phyloP scores from a whole-genome alignment of 164 flowering plant genomes.

The Vitis amurensis region DNA sequence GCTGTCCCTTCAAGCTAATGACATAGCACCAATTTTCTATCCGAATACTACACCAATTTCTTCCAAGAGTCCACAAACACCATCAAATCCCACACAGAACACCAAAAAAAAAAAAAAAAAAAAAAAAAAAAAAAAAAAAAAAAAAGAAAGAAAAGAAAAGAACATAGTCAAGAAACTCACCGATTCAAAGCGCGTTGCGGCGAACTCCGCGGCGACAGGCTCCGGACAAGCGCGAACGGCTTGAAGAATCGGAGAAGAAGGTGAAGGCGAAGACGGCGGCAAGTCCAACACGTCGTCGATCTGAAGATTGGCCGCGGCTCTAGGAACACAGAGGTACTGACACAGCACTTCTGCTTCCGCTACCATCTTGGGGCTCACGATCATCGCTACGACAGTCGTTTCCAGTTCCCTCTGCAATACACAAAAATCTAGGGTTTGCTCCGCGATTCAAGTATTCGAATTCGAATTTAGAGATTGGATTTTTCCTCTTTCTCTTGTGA shows the following conservation, averaged over 20 bases:
- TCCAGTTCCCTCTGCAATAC: too few relatives aligned
- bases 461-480: not conserved
- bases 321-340: constrained; percentile 24
- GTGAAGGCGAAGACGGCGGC: constrained; percentile 15
- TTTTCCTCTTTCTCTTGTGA: too few relatives aligned
- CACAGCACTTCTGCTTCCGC: constrained; percentile 36
- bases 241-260: constrained; percentile 13
- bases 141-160: not conserved
- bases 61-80: too few relatives aligned
- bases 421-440: not conserved
- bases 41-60: too few relatives aligned
- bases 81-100: not conserved
- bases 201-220: constrained; percentile 20
- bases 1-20: too few relatives aligned
- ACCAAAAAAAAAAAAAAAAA: not conserved
- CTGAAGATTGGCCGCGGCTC: constrained; percentile 11
- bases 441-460: too few relatives aligned
- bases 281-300: constrained; percentile 10
- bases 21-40: too few relatives aligned
- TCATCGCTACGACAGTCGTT: constrained; percentile 14
- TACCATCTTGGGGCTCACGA: constrained; percentile 28
- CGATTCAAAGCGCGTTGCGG: constrained; percentile 25
- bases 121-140: not conserved
- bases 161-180: constrained; percentile 15
- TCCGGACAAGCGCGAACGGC: constrained; percentile 12